These are phyloP conservation scores for Adenanthera pavonina DNA, from an alignment of 306 rosid species.

Conservation along the genomic window DNA sequence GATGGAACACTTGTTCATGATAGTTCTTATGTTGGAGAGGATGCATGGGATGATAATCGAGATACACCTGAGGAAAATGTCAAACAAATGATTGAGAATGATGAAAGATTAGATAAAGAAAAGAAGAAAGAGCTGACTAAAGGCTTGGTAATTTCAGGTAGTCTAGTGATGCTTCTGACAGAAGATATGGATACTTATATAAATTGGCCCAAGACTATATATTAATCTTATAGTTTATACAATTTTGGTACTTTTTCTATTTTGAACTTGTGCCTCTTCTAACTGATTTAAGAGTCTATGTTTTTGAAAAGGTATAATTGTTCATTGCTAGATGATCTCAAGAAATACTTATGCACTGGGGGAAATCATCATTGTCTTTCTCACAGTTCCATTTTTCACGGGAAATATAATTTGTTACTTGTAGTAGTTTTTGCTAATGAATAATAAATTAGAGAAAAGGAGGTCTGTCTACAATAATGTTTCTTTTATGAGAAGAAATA, in stretches of 20 bases:
- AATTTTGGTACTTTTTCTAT: conserved; percentile 13
- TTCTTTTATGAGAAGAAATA: not conserved
- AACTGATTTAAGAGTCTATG: conserved; percentile 4
- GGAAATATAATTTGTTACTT: not conserved
- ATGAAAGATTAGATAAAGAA: conserved; percentile 59
- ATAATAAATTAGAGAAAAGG: not conserved
- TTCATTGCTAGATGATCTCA: conserved; percentile 21
- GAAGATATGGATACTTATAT: not conserved
- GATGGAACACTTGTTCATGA: conserved; percentile 87
- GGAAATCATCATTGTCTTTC: conserved; percentile 17
- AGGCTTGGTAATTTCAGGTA: conserved; percentile 82
- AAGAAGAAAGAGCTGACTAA: conserved; percentile 67
- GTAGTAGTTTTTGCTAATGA: not conserved
- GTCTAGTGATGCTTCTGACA: conserved; percentile 17
- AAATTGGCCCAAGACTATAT: not conserved
- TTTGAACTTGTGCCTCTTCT: conserved; percentile 1
- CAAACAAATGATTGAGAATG: conserved; percentile 65
- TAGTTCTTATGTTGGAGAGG: conserved; percentile 88
- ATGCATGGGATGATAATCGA: conserved; percentile 91
- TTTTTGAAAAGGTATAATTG: not conserved
- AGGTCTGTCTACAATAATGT: not conserved
- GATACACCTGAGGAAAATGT: conserved; percentile 61
- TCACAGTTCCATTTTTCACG: conserved; percentile 13
- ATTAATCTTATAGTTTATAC: not conserved
- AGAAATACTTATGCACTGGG: conserved; percentile 7